Evolutionary conservation across 306 rosid genomes (phyloP).

Genomic region (Trifolium repens): DNA sequence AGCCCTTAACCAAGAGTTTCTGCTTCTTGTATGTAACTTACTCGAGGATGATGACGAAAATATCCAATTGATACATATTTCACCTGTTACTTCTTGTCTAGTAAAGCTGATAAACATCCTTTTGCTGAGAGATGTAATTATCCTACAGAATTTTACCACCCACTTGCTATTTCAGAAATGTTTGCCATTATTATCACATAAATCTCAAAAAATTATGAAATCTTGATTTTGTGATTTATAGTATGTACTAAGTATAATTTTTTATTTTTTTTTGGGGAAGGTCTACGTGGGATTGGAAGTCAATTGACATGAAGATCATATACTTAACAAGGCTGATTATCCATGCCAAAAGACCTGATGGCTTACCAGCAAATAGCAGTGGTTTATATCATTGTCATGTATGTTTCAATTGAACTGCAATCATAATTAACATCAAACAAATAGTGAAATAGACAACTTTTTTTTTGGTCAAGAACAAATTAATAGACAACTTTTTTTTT

Average conservation of each 20-base stretch:
- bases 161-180: slow-evolving; percentile 6
- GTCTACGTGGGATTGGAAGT: not conserved
- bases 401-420: not conserved
- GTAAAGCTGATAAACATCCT: slow-evolving; percentile 10
- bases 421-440: not conserved
- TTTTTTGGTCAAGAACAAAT: too few relatives aligned
- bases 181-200: not conserved
- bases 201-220: slow-evolving; percentile 12
- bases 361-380: not conserved
- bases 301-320: not conserved
- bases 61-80: slow-evolving; percentile 16
- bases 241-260: not conserved
- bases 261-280: not conserved
- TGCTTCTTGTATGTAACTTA: slow-evolving; percentile 32
- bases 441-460: not conserved
- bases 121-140: slow-evolving; percentile 11
- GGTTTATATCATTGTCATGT: not conserved
- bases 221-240: slow-evolving; percentile 7
- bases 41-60: slow-evolving; percentile 36
- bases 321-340: too few relatives aligned
- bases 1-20: slow-evolving; percentile 35
- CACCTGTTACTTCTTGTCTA: slow-evolving; percentile 14
- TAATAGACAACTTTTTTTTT: too few relatives aligned
- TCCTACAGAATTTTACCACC: not conserved
- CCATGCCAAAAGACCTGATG: not conserved